These are phyloP conservation scores for Eimeria brunetti DNA, from an alignment of 169 alveolate species.

Conservation along the genomic window DNA sequence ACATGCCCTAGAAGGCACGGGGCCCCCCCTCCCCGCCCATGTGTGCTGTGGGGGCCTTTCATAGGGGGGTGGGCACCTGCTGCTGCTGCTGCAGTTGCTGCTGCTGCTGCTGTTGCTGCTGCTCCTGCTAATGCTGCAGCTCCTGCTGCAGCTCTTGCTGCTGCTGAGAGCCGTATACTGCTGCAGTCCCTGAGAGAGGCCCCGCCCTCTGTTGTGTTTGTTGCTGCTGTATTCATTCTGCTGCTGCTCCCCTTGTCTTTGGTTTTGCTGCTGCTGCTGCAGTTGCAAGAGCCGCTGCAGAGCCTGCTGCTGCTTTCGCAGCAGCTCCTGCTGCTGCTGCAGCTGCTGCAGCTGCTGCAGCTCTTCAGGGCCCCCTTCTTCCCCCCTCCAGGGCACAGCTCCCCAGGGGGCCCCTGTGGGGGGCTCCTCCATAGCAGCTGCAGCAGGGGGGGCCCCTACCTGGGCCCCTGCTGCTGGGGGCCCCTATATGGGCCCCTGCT, in stretches of 20 bases:
- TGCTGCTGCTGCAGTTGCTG: not conserved
- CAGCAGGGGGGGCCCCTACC: not conserved
- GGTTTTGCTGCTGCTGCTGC: not conserved
- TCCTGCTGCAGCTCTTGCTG: conserved; percentile 13
- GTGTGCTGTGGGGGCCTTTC: too few relatives aligned
- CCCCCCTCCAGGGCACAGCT: not conserved
- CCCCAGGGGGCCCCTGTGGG: not conserved
- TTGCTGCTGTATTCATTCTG: not conserved
- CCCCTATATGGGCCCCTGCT: not conserved
- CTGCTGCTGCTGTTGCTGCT: not conserved
- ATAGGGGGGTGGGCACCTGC: too few relatives aligned
- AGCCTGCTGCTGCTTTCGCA: conserved; percentile 20
- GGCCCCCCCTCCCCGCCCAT: too few relatives aligned
- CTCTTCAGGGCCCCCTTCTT: not conserved
- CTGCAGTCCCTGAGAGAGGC: not conserved
- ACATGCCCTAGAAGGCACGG: too few relatives aligned
- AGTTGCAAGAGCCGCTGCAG: not conserved
- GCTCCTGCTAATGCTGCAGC: conserved; percentile 25
- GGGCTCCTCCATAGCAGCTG: not conserved
- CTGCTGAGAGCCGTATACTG: not conserved
- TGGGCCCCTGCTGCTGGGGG: not conserved
- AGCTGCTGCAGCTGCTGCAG: conserved; percentile 13
- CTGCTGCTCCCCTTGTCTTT: not conserved
- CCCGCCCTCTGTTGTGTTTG: not conserved
- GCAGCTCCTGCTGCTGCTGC: conserved; percentile 22